Base-by-base conservation (phyloP, 2,329 filamentous ascomycete genomes). In the Fusarium brevicatenulatum region DNA sequence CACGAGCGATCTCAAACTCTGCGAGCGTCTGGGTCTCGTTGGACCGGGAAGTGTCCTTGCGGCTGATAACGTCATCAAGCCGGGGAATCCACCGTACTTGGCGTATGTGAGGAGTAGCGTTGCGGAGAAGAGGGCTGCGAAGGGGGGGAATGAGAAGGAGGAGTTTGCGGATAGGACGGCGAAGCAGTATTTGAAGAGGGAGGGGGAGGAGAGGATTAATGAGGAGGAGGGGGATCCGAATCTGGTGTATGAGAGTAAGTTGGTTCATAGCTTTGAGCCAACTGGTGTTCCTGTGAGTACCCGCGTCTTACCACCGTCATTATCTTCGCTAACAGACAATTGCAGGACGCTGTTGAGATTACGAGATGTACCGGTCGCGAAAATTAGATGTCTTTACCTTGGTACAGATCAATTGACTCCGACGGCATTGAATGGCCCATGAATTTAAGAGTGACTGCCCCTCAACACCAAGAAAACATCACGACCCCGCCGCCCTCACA, bases 1-100 rank as follows among this genome's bases (percentile, higher is more conserved):
- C 79, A 89, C 88, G 2, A 86, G 88, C 0, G 94, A 96, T 76
- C 81, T 95, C 68, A 94, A 94, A 82, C 86, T 95, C 1, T 93
- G 91, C 78, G 93, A 96, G 82, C 86, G 92, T 43, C 83, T 95
- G 9, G 87, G 86, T 1, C 79, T 95, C 40, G 84, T 96, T 7
- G 84, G 83, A 0, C 85, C 87, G 0, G 92, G 92, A 1, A 88
- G 87, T 2, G 86, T 92, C 0, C 81, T 92, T 25, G 90, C 88
- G 1, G 92, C 91, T 4, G 91, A 94, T 77, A 94, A 94, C 77
- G 84, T 93, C 58, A 89, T 93, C 76, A 89, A 89, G 77, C 91
- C 91, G 3, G 92, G 91, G 2, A 93, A 93, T 73, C 91, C 91
- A 9, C 88, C 88, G 3, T 93, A 93, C 76, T 81, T 92, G 52